Base-by-base conservation (phyloP, 73 alveolate genomes). In the Breviolum minutum region DNA sequence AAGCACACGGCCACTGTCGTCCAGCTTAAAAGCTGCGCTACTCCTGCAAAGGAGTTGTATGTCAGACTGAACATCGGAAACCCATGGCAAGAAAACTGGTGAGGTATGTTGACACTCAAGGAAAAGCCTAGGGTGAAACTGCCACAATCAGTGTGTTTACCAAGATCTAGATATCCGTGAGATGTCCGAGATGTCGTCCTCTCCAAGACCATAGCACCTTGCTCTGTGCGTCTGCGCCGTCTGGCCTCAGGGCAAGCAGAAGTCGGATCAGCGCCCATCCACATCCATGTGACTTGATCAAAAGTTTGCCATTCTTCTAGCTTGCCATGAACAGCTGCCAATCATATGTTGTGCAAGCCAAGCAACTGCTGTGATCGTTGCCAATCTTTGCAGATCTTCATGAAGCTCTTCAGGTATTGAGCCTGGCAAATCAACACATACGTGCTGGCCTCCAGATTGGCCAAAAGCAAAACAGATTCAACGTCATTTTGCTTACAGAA, bases 1-100 rank as follows among this genome's bases (percentile, higher is more conserved):
- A 22, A 99, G 95, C 84, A 99, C 99, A 84, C 99, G 99, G 95
- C 99, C 99, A 1, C 99, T 99, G 93, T 99, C 99, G 95, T 95
- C 99, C 99, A 99, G 96, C 98, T 99, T 89, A 29, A 88, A 88
- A 40, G 95, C 30, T 6, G 95, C 74, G 80, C 95, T 88, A 70
- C 95, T 88, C 95, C 95, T 88, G 40, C 61, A n/a, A 27, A 20
- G 26, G 11, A 71, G 71, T 19, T 19, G 3, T 40, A 48, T 19
- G 17, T 29, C 64, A 81, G 64, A 22, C 32, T 1, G 87, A 77
- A 14, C 62, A 30, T 77, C 87, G 1, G 9, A n/a, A 20, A 24
- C 17, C 54, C 87, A 77, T 77, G 24, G 62, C 60, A 8, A 30
- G 54, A 76, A 7, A 66, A 66, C 76, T 40, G 54, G 22, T 66